Percentiles rank a stretch among this genome's conserved stretches.
Conservation (phyloP, 148 eudicot species). For the Diospyros kaki region DNA sequence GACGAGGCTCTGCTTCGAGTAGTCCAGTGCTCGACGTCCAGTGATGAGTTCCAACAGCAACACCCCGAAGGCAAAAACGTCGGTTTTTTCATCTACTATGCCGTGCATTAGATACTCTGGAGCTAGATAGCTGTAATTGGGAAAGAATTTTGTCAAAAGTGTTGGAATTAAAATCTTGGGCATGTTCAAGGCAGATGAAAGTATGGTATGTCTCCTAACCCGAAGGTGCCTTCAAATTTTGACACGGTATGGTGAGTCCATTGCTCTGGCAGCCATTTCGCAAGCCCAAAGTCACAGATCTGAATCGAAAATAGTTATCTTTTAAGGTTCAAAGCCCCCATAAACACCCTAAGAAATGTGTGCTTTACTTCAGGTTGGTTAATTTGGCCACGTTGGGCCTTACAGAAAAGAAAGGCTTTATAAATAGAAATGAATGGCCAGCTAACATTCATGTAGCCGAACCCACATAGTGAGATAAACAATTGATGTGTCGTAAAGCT, state of each 20-base stretch:
- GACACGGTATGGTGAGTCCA: slow-evolving; percentile 89
- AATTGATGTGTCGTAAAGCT: too few relatives aligned
- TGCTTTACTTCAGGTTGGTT: neutral
- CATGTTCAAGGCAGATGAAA: neutral
- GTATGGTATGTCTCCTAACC: slow-evolving; percentile 35
- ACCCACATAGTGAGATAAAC: too few relatives aligned
- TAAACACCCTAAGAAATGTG: slow-evolving; percentile 8
- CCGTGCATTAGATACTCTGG: slow-evolving; percentile 97
- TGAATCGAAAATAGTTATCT: slow-evolving; percentile 29
- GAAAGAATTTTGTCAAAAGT: neutral
- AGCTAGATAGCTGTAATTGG: slow-evolving; percentile 61
- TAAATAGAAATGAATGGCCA: too few relatives aligned
- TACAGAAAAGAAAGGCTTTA: neutral
- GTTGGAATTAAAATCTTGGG: neutral
- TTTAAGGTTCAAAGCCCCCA: slow-evolving; percentile 14
- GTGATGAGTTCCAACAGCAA: slow-evolving; percentile 77
- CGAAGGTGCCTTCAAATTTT: slow-evolving; percentile 89
- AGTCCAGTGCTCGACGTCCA: slow-evolving; percentile 87
- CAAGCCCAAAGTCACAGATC: slow-evolving; percentile 96
- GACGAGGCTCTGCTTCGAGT: slow-evolving; percentile 86
- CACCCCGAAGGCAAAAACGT: slow-evolving; percentile 86
- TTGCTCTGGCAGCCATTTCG: slow-evolving; percentile 90
- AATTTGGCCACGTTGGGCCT: neutral
- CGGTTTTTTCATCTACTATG: slow-evolving; percentile 85
- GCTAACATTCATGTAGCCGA: too few relatives aligned